Percentiles rank a stretch among this genome's conserved stretches.
phyloP scores from a whole-genome alignment of 768 basidiomycete genomes.

The Mycena leptocephala region DNA sequence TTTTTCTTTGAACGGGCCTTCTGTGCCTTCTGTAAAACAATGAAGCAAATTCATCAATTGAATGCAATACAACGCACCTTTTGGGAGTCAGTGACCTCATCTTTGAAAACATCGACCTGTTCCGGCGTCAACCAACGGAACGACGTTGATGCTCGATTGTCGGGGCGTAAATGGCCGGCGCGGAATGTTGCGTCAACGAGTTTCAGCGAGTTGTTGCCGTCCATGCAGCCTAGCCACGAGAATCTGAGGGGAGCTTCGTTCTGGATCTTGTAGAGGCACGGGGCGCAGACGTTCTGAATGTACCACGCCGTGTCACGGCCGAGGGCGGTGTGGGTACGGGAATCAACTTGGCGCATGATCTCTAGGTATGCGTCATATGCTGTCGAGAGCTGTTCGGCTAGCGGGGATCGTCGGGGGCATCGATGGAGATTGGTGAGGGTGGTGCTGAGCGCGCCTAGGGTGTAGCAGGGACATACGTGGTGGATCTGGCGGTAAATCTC shows the following conservation, averaged over 20 bases:
- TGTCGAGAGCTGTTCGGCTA: neutral
- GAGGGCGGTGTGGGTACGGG: neutral
- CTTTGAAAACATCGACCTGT: slow-evolving; percentile 30
- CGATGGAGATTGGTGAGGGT: slow-evolving; percentile 36
- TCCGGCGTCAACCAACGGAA: slow-evolving; percentile 15
- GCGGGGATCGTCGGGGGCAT: neutral
- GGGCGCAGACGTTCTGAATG: slow-evolving; percentile 6
- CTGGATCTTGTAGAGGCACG: neutral
- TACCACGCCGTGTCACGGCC: neutral
- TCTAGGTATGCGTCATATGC: slow-evolving; percentile 18
- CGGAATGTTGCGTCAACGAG: slow-evolving; percentile 9
- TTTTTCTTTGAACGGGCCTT: slow-evolving; percentile 3
- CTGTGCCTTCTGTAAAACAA: too few species aligned
- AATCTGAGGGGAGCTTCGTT: neutral
- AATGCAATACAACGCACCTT: neutral
- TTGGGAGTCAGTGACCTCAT: slow-evolving; percentile 23
- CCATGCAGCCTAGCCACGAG: slow-evolving; percentile 5
- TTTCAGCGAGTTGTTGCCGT: slow-evolving; percentile 18
- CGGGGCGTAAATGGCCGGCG: slow-evolving; percentile 3
- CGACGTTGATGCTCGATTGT: slow-evolving; percentile 8
- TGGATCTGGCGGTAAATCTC: slow-evolving; percentile 44
- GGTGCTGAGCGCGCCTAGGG: slow-evolving; percentile 36
- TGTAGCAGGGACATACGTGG: slow-evolving; percentile 42
- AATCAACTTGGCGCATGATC: slow-evolving; percentile 3
- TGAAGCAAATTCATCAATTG: too few species aligned